These are phyloP conservation scores for Phytophthora sansomeana DNA, from an alignment of 352 stramenopile species.

Conservation along the genomic window DNA sequence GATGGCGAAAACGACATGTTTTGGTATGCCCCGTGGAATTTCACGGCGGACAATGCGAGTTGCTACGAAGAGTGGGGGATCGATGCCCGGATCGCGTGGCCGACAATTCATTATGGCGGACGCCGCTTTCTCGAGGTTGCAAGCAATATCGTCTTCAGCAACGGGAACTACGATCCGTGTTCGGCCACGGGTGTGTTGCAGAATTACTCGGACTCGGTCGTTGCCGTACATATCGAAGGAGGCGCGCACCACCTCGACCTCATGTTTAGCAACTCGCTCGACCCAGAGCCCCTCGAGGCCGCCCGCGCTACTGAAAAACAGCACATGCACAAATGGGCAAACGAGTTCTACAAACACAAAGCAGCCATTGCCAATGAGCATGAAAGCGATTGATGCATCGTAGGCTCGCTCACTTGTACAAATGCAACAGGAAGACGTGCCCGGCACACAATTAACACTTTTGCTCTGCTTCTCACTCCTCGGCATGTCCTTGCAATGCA, in stretches of 20 bases:
- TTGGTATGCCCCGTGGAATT: slow-evolving; percentile 73
- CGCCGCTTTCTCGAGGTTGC: slow-evolving; percentile 57
- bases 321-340: slow-evolving; percentile 87
- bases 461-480: slow-evolving; percentile 4
- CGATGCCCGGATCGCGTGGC: slow-evolving; percentile 55
- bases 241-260: slow-evolving; percentile 92
- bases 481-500: no score
- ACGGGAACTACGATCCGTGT: slow-evolving; percentile 95
- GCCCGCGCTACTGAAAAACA: slow-evolving; percentile 77
- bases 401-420: slow-evolving; percentile 30
- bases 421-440: slow-evolving; percentile 27
- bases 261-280: slow-evolving; percentile 90
- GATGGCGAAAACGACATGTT: slow-evolving; percentile 89
- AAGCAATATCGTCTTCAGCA: slow-evolving; percentile 96
- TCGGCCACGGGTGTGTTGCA: slow-evolving; percentile 87
- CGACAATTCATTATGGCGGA: slow-evolving; percentile 74
- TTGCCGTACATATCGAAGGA: slow-evolving; percentile 75
- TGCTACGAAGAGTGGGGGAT: slow-evolving; percentile 76
- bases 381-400: slow-evolving; percentile 40
- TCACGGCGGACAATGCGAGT: slow-evolving; percentile 60
- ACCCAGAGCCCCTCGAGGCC: no score
- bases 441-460: slow-evolving; percentile 6
- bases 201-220: slow-evolving; percentile 69
- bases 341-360: slow-evolving; percentile 57
- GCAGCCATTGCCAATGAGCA: slow-evolving; percentile 21